Base-by-base conservation (phyloP, 768 basidiomycete genomes). In the Trametes elegans region DNA sequence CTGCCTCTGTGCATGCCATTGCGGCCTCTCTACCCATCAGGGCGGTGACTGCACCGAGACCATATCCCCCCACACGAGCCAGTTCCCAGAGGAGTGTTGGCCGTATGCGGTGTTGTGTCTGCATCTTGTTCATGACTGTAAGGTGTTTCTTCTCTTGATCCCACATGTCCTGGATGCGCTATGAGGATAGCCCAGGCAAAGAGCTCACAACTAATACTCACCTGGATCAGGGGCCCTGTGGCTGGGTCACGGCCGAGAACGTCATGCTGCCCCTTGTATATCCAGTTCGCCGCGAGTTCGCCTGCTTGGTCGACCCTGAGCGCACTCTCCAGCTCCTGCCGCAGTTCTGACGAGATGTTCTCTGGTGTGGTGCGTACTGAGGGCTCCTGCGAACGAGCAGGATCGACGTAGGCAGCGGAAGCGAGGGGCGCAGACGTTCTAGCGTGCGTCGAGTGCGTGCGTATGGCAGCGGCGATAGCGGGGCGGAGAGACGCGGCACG, bases 1-100 rank as follows among this genome's bases (percentile, higher is more conserved):
- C 94, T 0, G 95, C 95, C 70, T 98, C 95, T 0, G 95, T 98
- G 65, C 95, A 98, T 6, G 95, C 95, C 95, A 98, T 98, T 0
- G 95, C 93, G 11, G 94, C 93, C 62, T 97, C 88, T 66, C 84
- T 88, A 32, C 95, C 90, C 81, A 96, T 78, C 19, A 96, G 71
- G 0, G 91, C 95, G 0, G 95, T 97, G 0, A 75, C 79, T 5
- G 86, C 87, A 5, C 95, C 95, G 7, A 98, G 74, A 3, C 88
- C 88, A 67, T 90, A 95, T 5, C 94, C 94, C 46, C 87, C 88
- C 5, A 82, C 82, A 67, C 93, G 91, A 59, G 95, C 96, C 5
- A 92, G 77, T 31, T 92, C 90, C 53, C 84, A 85, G 38, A 98
- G 77, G 1, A 87, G 61, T 0, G 95, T 96, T 19, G 95, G 95